Base-by-base conservation (phyloP, 2,329 filamentous ascomycete species). In the Arthrobotrys conoides region DNA sequence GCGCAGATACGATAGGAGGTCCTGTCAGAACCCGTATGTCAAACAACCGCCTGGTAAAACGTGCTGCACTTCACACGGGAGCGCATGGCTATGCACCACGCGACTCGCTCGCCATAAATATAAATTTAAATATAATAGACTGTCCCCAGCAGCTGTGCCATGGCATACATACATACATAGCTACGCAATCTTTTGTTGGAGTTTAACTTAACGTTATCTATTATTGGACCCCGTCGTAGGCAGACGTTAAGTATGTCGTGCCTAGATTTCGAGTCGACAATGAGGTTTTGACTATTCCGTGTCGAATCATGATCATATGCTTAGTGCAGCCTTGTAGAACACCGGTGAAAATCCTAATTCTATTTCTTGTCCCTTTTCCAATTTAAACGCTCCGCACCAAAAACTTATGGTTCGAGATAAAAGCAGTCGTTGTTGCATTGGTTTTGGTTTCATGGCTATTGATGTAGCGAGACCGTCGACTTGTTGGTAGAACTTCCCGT, bases 1-100 rank as follows among this genome's bases (percentile, higher is more conserved):
- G n/a, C n/a, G n/a, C n/a, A n/a, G n/a, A n/a, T n/a, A n/a, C n/a
- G 18, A 48, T 44, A 27, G 12, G 27, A 27, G 10, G 8, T 44
- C 12, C 16, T 61, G 48, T 24, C 18, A 44, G 33, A 20, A 53
- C 48, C 20, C 41, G 51, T 30, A 49, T 30, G 69, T 65, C 48
- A 57, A 73, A 67, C 51, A 67, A 20, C 70, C 41, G 70, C 70
- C 22, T 67, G 38, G 20, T 67, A 48, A 73, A 73, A 73, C 70
- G 22, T 66, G 61, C 70, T 59, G 41, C 49, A 67, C 38, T 49
- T 66, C 59, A 71, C 46, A 44, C 24, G 33, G 27, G 41, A 73
- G 27, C 38, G 38, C 61, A 73, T 59, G 22, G 33, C 46, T 41
- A 71, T 67, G 61, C 61, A 72, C 70, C 59, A 53, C 70, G 61